Conservation (phyloP, 257 asterid genomes). For the Mitragyna speciosa region DNA sequence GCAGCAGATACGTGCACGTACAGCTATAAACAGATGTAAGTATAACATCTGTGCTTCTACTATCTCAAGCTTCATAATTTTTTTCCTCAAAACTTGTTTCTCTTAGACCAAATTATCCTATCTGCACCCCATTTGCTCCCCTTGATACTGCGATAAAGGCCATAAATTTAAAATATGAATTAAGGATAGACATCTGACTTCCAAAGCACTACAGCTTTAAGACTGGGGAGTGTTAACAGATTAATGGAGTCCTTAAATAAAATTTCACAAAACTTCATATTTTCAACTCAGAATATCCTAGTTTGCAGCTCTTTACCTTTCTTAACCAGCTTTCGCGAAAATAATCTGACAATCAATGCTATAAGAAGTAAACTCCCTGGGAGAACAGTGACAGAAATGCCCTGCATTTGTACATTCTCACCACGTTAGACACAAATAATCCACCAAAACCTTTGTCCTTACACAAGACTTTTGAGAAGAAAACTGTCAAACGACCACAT, state of each 20-base stretch:
- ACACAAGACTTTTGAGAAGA: not conserved
- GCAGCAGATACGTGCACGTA: too few species aligned
- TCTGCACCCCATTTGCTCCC: not conserved
- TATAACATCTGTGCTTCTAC: not conserved
- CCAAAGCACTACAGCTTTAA: not conserved
- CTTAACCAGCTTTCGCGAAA: conserved; percentile 22
- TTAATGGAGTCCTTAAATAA: too few species aligned
- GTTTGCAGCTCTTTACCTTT: conserved; percentile 15
- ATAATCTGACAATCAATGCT: not conserved
- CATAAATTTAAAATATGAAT: not conserved
- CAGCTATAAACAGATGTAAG: too few species aligned
- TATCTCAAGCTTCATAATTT: not conserved
- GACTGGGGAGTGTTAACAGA: not conserved
- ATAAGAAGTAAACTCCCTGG: conserved; percentile 10
- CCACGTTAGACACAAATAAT: not conserved
- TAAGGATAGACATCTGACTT: not conserved
- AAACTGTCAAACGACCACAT: not conserved
- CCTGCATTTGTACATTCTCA: conserved; percentile 9
- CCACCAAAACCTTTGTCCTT: not conserved
- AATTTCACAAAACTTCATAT: not conserved
- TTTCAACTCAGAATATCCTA: too few species aligned
- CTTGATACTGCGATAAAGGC: not conserved
- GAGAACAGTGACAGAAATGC: not conserved
- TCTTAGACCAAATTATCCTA: not conserved
- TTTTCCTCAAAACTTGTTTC: not conserved